Evolutionary conservation across 345 rosid genomes (phyloP).

Genomic region (Stellera chamaejasme): DNA sequence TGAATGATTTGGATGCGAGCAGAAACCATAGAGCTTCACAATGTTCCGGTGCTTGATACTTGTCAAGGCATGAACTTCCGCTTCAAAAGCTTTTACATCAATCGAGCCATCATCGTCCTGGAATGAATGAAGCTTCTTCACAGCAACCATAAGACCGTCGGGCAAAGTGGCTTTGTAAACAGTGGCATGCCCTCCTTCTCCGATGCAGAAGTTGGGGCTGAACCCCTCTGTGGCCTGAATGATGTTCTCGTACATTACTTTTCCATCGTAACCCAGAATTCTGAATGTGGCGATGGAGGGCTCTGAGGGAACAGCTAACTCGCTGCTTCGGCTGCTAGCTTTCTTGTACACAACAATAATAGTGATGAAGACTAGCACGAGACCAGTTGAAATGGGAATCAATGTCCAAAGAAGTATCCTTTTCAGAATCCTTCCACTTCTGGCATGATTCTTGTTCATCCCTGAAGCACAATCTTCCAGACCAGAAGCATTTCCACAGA

Average conservation of each 20-base stretch:
- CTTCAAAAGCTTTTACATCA: slow-evolving; percentile 6
- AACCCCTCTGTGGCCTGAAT: slow-evolving; percentile 13
- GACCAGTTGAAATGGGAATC: no score
- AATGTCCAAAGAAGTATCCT: no score
- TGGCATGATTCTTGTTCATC: no score
- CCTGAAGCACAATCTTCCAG: no score
- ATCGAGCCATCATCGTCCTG: neutral
- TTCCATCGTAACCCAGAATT: slow-evolving; percentile 13
- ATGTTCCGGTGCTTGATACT: neutral
- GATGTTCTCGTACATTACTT: slow-evolving; percentile 11
- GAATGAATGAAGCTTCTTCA: slow-evolving; percentile 12
- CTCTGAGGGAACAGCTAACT: no score
- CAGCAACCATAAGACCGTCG: slow-evolving; percentile 5
- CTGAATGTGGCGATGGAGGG: neutral
- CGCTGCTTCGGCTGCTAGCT: no score
- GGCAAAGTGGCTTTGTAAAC: slow-evolving; percentile 10
- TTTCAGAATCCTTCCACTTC: no score
- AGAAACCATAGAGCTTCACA: slow-evolving; percentile 15
- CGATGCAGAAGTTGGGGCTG: slow-evolving; percentile 13
- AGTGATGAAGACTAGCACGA: no score
- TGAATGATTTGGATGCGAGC: slow-evolving; percentile 3
- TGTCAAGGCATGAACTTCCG: slow-evolving; percentile 1
- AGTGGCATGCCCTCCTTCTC: slow-evolving; percentile 14
- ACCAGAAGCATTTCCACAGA: slow-evolving; percentile 15
- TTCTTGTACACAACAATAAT: no score